phyloP scores from a whole-genome alignment of 345 rosid species.

The Gossypium arboreum region DNA sequence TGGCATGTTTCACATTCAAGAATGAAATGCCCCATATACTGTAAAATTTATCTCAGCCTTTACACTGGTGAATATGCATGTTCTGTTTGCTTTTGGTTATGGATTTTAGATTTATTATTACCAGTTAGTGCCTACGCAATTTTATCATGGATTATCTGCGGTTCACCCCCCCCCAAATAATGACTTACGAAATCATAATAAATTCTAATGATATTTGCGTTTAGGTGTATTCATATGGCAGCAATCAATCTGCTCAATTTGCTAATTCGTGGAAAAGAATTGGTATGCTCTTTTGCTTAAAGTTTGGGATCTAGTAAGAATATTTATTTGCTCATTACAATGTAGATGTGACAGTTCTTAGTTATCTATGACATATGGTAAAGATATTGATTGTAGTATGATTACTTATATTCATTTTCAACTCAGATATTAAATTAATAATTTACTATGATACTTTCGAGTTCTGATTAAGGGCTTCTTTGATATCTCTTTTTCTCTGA shows the following conservation, averaged over 20 bases:
- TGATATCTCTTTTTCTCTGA: background rate
- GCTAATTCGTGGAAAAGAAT: constrained; percentile 55
- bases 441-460: background rate
- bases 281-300: constrained; percentile 34
- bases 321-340: background rate
- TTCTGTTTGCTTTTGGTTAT: background rate
- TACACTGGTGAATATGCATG: background rate
- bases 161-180: background rate
- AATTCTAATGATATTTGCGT: constrained; percentile 3
- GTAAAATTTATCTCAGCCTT: background rate
- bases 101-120: background rate
- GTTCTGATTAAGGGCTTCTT: constrained; percentile 1
- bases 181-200: background rate
- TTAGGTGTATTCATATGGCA: constrained; percentile 73
- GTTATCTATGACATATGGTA: background rate
- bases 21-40: background rate
- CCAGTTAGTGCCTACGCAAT: background rate
- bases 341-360: background rate
- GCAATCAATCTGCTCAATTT: constrained; percentile 57
- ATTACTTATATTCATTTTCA: background rate
- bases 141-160: background rate
- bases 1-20: background rate
- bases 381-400: background rate
- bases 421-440: background rate
- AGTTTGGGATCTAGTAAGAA: constrained; percentile 2